phyloP scores from a whole-genome alignment of 495 filamentous ascomycete species.

The Paragyromitra xinjiangensis region DNA sequence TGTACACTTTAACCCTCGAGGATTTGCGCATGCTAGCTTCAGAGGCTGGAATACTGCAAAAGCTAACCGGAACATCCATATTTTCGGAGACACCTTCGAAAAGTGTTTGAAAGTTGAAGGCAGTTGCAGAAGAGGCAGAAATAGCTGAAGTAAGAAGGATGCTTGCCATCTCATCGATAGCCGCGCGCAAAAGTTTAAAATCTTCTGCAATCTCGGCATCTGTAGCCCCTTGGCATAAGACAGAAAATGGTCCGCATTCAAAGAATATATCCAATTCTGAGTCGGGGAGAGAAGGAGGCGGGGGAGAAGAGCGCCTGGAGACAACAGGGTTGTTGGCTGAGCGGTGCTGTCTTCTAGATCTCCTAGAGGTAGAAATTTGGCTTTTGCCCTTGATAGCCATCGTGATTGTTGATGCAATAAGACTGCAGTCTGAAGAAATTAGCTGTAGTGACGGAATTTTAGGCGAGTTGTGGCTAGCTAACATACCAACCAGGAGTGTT shows the following conservation, averaged over 20 bases:
- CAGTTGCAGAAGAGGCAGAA: not conserved
- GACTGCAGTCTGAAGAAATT: not conserved
- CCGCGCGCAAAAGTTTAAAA: constrained; percentile 23
- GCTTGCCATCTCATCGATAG: constrained; percentile 22
- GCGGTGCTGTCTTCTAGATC: constrained; percentile 17
- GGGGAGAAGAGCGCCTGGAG: not conserved
- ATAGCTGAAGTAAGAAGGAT: constrained; percentile 19
- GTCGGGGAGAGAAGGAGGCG: constrained; percentile 7
- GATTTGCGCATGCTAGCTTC: not conserved
- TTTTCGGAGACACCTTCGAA: not conserved
- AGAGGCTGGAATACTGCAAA: constrained; percentile 5
- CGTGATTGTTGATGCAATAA: not conserved
- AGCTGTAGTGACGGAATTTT: not conserved
- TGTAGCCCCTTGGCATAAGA: constrained; percentile 34
- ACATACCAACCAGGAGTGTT: constrained; percentile 23
- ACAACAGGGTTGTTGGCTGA: not conserved
- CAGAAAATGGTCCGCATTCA: constrained; percentile 39
- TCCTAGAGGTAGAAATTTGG: constrained; percentile 15
- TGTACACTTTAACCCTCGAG: not conserved
- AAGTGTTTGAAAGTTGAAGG: not conserved
- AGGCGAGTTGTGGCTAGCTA: constrained; percentile 20
- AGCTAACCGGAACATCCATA: not conserved
- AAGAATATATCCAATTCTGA: constrained; percentile 40
- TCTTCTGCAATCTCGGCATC: constrained; percentile 37
- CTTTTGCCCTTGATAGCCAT: constrained; percentile 23